Base-by-base conservation (phyloP, 192 early-diverging fungal species). In the Coemansia sp. region DNA sequence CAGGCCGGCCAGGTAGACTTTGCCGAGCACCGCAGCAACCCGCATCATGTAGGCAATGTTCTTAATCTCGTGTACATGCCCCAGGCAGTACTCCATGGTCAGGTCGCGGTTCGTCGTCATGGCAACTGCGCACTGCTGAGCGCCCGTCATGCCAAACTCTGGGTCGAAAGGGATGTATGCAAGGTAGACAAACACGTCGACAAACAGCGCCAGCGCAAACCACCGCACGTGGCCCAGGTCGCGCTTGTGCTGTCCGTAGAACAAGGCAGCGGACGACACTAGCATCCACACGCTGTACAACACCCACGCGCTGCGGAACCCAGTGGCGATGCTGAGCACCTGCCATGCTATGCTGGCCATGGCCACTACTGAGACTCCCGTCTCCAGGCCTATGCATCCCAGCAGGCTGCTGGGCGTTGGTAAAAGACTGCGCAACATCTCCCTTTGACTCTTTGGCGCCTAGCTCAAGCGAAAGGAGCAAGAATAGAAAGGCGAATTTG, bases 11-110 rank as follows among this genome's bases (percentile, higher is more conserved):
- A 70, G 26, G 32, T 77, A 62, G 33, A 46, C 40, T 39, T 79
- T 79, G n/a, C 37, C 38, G 10, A 56, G 34, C 43, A 69, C 27
- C 7, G 58, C 38, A 14, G 33, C 65, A 21, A 43, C 58, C 17
- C 70, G 76, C 34, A 79, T 63, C 19, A 42, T 43, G 18, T 66
- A 68, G 14, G 70, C 76, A 17, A 79, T 79, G 34, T 50, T 35
- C 17, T 53, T 53, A 34, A 79, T 79, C 56, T 79, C 76, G 43
- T 79, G 76, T 32, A 79, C 70, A n/a, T 70, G 69, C 10, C 22
- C 62, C 36, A 79, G 62, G 29, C 76, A 79, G 39, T 79, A 43
- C 33, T 68, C 58, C 42, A 62, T 44, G 12, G 65, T 60, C 65
- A 78, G 34, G 46, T 37, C 62, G 4, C 35, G 53, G 62, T 78